Evolutionary conservation across 805 yeast species (phyloP).

Genomic region (Schwanniomyces occidentalis): DNA sequence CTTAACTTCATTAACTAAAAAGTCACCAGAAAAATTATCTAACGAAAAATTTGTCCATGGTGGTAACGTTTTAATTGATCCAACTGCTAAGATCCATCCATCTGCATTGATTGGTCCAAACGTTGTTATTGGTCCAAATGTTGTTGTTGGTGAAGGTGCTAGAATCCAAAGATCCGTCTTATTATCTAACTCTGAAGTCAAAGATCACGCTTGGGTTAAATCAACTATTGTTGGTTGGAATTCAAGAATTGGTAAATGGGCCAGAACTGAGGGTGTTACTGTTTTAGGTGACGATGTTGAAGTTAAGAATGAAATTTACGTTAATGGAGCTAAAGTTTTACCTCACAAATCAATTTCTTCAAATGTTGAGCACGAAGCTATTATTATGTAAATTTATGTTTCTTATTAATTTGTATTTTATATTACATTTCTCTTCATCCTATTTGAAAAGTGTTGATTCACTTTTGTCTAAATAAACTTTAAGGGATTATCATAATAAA

Average conservation of each 20-base stretch:
- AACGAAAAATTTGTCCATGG: conserved; percentile 75
- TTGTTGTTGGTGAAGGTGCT: conserved; percentile 95
- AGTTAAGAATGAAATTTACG: conserved; percentile 96
- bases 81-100: conserved; percentile 90
- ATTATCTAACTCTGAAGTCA: conserved; percentile 84
- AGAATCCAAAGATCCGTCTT: conserved; percentile 95
- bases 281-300: conserved; percentile 99
- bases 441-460: conserved; percentile 3
- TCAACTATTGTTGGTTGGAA: conserved; percentile 99
- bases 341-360: conserved; percentile 97
- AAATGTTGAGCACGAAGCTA: conserved; percentile 96
- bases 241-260: conserved; percentile 98
- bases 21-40: conserved; percentile 67
- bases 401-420: conserved; percentile 1
- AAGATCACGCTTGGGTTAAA: conserved; percentile 97
- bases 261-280: conserved; percentile 95
- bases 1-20: conserved; percentile 83
- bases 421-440: conserved; percentile 1
- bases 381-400: conserved; percentile 74
- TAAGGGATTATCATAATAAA: background rate
- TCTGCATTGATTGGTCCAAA: conserved; percentile 97
- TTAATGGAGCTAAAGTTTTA: conserved; percentile 98
- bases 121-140: conserved; percentile 97
- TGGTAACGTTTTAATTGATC: conserved; percentile 92
- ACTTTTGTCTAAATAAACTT: no score